phyloP scores from a whole-genome alignment of 768 basidiomycete species.

The Collybia sp. region DNA sequence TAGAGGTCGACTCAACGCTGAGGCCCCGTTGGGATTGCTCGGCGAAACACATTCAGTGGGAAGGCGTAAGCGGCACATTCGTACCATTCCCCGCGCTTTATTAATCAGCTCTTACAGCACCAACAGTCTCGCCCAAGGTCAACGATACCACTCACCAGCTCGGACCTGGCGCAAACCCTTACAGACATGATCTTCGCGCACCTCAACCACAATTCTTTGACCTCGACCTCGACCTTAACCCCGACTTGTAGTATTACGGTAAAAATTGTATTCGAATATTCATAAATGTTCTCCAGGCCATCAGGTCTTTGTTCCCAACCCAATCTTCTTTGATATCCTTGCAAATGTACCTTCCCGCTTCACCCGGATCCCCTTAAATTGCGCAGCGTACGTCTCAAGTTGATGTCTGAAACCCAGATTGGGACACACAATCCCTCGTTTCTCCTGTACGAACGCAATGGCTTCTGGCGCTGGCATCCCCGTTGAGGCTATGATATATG shows the following conservation, averaged over 20 bases:
- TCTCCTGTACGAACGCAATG: constrained; percentile 47
- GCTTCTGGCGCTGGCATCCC: constrained; percentile 50
- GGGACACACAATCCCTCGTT: constrained; percentile 58
- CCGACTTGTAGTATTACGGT: constrained; percentile 47
- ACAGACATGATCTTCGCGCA: constrained; percentile 63
- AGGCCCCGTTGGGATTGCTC: constrained; percentile 70
- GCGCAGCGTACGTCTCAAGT: constrained; percentile 34
- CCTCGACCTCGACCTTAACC: constrained; percentile 81
- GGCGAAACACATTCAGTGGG: constrained; percentile 84
- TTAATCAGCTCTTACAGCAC: constrained; percentile 35
- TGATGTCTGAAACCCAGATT: constrained; percentile 67
- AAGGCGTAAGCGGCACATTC: constrained; percentile 43
- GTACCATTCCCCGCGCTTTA: constrained; percentile 1
- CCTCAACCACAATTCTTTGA: constrained; percentile 66
- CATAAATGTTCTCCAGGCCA: neutral
- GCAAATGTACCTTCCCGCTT: constrained; percentile 1
- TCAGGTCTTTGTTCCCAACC: constrained; percentile 1
- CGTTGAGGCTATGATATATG: constrained; percentile 56
- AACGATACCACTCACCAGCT: constrained; percentile 43
- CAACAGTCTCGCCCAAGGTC: constrained; percentile 54
- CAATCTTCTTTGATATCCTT: constrained; percentile 9
- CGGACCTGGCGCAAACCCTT: constrained; percentile 50
- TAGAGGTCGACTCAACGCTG: constrained; percentile 71
- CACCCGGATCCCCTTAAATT: constrained; percentile 14
- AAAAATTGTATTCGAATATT: no score